A percentile compares a stretch with the other conserved stretches of the same genome.
Evolutionary conservation across 495 filamentous ascomycete genomes (phyloP).

Genomic region (Arthonia radiata): DNA sequence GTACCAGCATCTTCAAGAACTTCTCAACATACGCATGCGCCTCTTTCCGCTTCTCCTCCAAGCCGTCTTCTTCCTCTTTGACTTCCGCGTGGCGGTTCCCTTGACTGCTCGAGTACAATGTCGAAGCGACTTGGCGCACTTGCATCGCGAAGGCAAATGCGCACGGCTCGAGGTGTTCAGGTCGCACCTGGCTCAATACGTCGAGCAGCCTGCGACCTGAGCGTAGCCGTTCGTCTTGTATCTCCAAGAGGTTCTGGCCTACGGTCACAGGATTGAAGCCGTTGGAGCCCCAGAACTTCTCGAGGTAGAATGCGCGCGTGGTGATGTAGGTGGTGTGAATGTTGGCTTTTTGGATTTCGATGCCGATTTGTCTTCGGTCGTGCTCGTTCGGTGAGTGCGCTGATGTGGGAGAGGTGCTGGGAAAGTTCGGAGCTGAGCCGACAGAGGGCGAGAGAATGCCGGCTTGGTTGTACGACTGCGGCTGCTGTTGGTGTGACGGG

Average conservation of each 20-base stretch:
- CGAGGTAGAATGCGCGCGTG: conserved; percentile 56
- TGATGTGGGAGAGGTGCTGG: too few species aligned
- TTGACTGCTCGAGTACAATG: conserved; percentile 33
- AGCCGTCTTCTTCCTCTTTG: too few species aligned
- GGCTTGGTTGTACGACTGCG: conserved; percentile 8
- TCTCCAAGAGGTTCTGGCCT: not conserved
- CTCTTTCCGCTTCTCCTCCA: too few species aligned
- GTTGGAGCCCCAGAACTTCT: conserved; percentile 53
- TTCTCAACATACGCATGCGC: conserved; percentile 38
- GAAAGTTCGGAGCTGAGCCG: conserved; percentile 1
- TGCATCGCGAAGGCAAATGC: conserved; percentile 33
- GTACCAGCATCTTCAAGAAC: conserved; percentile 46
- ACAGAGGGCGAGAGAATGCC: conserved; percentile 2
- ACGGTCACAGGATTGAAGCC: conserved; percentile 27
- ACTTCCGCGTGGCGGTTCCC: conserved; percentile 23
- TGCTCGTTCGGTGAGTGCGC: conserved; percentile 7
- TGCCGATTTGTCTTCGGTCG: conserved; percentile 34
- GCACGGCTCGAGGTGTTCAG: conserved; percentile 65
- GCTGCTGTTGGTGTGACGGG: conserved; percentile 6
- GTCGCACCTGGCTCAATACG: conserved; percentile 42
- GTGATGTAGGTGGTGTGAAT: conserved; percentile 52
- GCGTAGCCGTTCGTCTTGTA: not conserved
- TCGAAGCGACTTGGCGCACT: conserved; percentile 53
- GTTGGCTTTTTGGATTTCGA: conserved; percentile 66
- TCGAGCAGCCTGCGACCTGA: conserved; percentile 23